phyloP scores from a whole-genome alignment of 768 basidiomycete genomes.

The Trametes elegans region DNA sequence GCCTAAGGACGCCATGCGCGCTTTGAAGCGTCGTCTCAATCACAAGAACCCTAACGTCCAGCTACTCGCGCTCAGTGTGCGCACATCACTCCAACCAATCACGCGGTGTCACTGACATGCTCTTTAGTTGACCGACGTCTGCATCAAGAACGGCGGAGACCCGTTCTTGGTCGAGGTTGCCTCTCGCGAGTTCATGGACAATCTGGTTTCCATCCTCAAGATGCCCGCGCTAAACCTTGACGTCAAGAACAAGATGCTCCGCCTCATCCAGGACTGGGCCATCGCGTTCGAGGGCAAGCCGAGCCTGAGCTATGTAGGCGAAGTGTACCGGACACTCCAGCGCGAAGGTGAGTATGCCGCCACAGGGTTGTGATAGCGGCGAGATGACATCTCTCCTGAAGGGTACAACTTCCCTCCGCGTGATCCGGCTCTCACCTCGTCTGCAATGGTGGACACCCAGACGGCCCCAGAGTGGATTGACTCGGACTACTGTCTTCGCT shows the following conservation, averaged over 20 bases:
- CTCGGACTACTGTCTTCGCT: conserved; percentile 91
- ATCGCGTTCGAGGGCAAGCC: conserved; percentile 83
- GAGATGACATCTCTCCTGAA: conserved; percentile 28
- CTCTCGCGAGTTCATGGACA: conserved; percentile 91
- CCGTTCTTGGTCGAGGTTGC: conserved; percentile 82
- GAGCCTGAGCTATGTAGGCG: conserved; percentile 67
- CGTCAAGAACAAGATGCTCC: conserved; percentile 76
- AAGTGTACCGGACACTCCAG: conserved; percentile 76
- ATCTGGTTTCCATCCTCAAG: conserved; percentile 85
- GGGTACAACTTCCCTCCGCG: conserved; percentile 86
- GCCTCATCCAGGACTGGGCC: conserved; percentile 92
- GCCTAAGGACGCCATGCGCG: conserved; percentile 85
- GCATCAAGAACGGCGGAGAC: conserved; percentile 97
- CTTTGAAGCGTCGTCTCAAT: conserved; percentile 81
- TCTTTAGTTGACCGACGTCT: conserved; percentile 78
- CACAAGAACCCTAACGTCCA: conserved; percentile 98
- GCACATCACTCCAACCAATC: conserved; percentile 27
- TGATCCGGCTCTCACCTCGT: conserved; percentile 63
- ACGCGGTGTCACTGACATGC: conserved; percentile 2
- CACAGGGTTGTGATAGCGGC: neutral
- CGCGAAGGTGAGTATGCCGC: conserved; percentile 59
- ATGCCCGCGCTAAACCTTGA: conserved; percentile 73
- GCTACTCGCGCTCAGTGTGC: conserved; percentile 77
- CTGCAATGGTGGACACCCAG: conserved; percentile 87
- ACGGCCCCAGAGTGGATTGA: conserved; percentile 98